These are phyloP conservation scores for Rhizophora mangle DNA, from an alignment of 345 rosid species.

Conservation along the genomic window DNA sequence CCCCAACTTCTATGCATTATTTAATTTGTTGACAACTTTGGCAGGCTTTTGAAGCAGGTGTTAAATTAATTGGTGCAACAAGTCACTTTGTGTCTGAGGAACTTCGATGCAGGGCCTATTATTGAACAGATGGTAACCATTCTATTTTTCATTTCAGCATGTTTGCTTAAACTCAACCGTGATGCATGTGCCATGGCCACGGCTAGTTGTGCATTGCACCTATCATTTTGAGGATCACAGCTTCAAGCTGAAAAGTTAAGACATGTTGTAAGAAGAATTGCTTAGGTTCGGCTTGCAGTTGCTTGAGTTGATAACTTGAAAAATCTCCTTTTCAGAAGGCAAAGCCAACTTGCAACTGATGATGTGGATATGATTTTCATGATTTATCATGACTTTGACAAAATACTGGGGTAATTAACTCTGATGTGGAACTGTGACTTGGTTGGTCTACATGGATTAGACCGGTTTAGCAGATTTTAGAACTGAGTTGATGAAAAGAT, in stretches of 20 bases:
- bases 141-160: neutral
- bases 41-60: conserved; percentile 98
- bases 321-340: neutral
- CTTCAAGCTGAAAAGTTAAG: neutral
- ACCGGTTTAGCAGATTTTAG: too few relatives aligned
- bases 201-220: neutral
- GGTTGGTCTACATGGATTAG: too few relatives aligned
- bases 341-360: neutral
- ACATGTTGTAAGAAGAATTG: too few relatives aligned
- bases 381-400: too few relatives aligned
- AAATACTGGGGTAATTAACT: too few relatives aligned
- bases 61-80: conserved; percentile 93
- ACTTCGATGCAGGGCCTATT: conserved; percentile 92
- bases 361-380: neutral
- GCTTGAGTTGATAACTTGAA: neutral
- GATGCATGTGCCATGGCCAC: neutral
- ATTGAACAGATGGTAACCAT: conserved; percentile 86
- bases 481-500: too few relatives aligned
- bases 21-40: conserved; percentile 39
- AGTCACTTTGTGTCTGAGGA: conserved; percentile 92
- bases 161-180: neutral
- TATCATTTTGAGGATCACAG: neutral
- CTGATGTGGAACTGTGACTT: too few relatives aligned
- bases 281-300: too few relatives aligned
- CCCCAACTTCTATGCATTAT: conserved; percentile 14